Conservation (phyloP, 164 flowering plant genomes). For the Magnolia changhungtana region DNA sequence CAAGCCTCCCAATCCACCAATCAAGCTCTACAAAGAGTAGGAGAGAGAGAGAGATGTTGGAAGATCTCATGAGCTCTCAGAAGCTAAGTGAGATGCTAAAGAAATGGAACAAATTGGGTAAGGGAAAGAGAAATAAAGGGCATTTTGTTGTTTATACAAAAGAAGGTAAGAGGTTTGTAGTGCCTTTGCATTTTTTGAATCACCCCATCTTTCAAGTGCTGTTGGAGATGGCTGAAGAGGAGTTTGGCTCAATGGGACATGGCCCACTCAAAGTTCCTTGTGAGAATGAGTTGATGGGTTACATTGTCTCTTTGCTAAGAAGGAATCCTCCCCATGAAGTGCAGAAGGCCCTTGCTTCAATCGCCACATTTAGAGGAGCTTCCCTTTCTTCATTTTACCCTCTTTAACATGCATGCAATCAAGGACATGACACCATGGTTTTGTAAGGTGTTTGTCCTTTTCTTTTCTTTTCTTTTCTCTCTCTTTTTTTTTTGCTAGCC, state of each 20-base stretch:
- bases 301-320: conserved; percentile 31
- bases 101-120: conserved; percentile 24
- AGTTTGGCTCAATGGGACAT: conserved; percentile 32
- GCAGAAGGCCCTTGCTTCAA: conserved; percentile 25
- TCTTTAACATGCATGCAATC: conserved; percentile 9
- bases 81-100: conserved; percentile 31
- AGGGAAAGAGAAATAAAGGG: conserved; percentile 27
- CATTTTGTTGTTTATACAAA: conserved; percentile 41
- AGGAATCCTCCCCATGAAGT: conserved; percentile 23
- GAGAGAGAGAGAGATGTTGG: not conserved
- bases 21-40: not conserved
- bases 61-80: conserved; percentile 20
- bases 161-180: conserved; percentile 42
- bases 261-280: conserved; percentile 45
- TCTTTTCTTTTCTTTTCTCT: not conserved
- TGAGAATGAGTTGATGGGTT: conserved; percentile 40
- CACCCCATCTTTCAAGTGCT: conserved; percentile 42
- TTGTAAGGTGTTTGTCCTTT: not conserved
- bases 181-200: conserved; percentile 34
- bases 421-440: conserved; percentile 8
- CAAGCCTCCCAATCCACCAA: conserved; percentile 2
- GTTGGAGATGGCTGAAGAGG: conserved; percentile 49
- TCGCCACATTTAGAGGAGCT: conserved; percentile 10
- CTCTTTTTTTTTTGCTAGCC: not conserved
- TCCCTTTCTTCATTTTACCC: conserved; percentile 9